A percentile compares a stretch with the other conserved stretches of the same genome.
Conservation (phyloP, 1,284 basidiomycete genomes). For the Ustilago nuda region DNA sequence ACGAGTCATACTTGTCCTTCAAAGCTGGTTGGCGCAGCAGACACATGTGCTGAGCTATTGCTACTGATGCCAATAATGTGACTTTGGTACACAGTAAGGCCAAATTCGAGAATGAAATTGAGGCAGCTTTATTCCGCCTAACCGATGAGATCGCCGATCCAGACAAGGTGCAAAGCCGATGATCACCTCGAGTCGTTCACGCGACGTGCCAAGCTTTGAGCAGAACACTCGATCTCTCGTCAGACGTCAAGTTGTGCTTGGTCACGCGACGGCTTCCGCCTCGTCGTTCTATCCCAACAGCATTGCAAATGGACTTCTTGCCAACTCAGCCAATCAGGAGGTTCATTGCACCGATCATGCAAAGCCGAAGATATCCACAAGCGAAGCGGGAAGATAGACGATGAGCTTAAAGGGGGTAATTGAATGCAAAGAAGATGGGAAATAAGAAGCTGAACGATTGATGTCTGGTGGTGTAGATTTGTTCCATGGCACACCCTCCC, state of each 20-base stretch:
- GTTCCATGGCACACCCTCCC: constrained; percentile 39
- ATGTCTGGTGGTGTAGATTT: constrained; percentile 19
- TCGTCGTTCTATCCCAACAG: background rate
- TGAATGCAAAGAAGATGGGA: background rate
- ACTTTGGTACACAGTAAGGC: too few relatives aligned
- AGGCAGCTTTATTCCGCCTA: background rate
- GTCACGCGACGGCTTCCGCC: constrained; percentile 3
- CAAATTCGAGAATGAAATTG: background rate
- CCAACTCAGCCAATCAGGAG: constrained; percentile 6
- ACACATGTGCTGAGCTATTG: too few relatives aligned
- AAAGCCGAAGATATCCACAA: constrained; percentile 7
- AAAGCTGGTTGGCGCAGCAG: background rate
- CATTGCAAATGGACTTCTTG: background rate
- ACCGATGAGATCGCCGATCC: background rate
- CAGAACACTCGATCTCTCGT: background rate
- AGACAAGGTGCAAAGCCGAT: background rate
- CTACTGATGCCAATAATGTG: too few relatives aligned
- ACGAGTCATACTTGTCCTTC: background rate
- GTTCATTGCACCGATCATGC: constrained; percentile 6
- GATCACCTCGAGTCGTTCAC: background rate
- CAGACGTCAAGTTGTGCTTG: constrained; percentile 16
- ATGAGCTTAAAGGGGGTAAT: background rate
- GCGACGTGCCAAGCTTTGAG: background rate
- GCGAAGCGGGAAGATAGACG: background rate
- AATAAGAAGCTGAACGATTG: too few relatives aligned